A percentile compares a stretch with the other conserved stretches of the same genome.
Evolutionary conservation across 169 alveolate species (phyloP).

Genomic region (Babesia divergens): DNA sequence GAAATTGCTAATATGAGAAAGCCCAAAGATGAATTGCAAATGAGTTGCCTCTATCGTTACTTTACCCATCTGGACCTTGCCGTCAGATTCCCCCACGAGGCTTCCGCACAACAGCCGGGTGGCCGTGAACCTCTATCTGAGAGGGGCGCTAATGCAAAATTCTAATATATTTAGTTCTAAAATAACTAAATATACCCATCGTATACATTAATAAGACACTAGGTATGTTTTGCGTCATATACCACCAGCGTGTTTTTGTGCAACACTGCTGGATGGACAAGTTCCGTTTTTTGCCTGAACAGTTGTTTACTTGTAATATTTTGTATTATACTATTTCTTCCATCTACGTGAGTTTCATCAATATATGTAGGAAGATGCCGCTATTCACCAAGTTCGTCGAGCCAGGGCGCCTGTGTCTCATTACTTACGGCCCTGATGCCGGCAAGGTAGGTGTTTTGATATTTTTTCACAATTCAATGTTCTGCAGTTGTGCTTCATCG

Average conservation of each 20-base stretch:
- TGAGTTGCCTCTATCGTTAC: too few relatives aligned
- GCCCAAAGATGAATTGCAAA: too few relatives aligned
- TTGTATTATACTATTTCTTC: not conserved
- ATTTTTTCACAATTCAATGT: not conserved
- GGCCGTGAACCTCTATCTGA: not conserved
- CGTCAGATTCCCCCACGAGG: constrained; percentile 29
- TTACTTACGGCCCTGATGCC: constrained; percentile 89
- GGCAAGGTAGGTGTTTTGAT: constrained; percentile 82
- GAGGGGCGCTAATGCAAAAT: not conserved
- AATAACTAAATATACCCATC: not conserved
- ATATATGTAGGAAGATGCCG: constrained; percentile 59
- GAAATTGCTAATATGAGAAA: too few relatives aligned
- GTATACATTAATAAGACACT: not conserved
- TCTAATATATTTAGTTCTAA: not conserved
- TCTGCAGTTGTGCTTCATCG: constrained; percentile 81
- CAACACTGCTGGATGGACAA: too few relatives aligned
- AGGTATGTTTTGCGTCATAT: constrained; percentile 20
- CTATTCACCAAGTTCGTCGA: constrained; percentile 87
- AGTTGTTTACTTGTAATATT: not conserved
- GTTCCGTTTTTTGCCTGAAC: not conserved
- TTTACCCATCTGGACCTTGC: not conserved
- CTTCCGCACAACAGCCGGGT: constrained; percentile 1
- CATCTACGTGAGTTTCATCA: not conserved
- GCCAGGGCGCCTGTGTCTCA: constrained; percentile 89
- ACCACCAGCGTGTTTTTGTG: too few relatives aligned